Evolutionary conservation across 2,329 filamentous ascomycete genomes (phyloP).

Genomic region (Bretziella fagacearum): DNA sequence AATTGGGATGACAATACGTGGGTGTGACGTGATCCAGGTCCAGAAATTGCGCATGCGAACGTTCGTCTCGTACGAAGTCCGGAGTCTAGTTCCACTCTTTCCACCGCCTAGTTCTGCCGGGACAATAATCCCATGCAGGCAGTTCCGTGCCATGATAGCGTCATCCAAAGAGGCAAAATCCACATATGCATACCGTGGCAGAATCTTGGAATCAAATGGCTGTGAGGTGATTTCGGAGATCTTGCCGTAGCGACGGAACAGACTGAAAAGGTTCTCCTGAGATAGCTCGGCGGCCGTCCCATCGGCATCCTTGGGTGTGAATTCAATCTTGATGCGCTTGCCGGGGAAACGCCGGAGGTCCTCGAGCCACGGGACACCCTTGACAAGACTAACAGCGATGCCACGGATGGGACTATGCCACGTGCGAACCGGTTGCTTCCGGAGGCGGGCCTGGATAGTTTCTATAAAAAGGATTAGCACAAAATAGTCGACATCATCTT

Average conservation of each 20-base stretch:
- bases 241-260: slow-evolving; percentile 84
- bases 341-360: slow-evolving; percentile 75
- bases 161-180: slow-evolving; percentile 59
- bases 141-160: slow-evolving; percentile 80
- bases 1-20: slow-evolving; percentile 70
- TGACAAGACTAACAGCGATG: slow-evolving; percentile 56
- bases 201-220: slow-evolving; percentile 67
- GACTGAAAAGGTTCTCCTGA: slow-evolving; percentile 69
- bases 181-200: slow-evolving; percentile 64
- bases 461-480: slow-evolving; percentile 19
- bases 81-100: slow-evolving; percentile 56
- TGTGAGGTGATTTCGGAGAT: slow-evolving; percentile 71
- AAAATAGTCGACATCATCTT: not conserved
- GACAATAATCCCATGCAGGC: slow-evolving; percentile 70
- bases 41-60: slow-evolving; percentile 63
- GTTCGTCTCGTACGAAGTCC: slow-evolving; percentile 68
- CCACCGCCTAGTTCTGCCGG: slow-evolving; percentile 54
- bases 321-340: slow-evolving; percentile 63
- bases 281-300: slow-evolving; percentile 51
- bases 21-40: slow-evolving; percentile 76
- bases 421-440: slow-evolving; percentile 56
- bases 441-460: slow-evolving; percentile 44
- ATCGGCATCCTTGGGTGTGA: slow-evolving; percentile 43
- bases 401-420: slow-evolving; percentile 76
- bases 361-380: slow-evolving; percentile 82